Evolutionary conservation across 345 rosid species (phyloP).

Genomic region (Lenwebbia sp.): DNA sequence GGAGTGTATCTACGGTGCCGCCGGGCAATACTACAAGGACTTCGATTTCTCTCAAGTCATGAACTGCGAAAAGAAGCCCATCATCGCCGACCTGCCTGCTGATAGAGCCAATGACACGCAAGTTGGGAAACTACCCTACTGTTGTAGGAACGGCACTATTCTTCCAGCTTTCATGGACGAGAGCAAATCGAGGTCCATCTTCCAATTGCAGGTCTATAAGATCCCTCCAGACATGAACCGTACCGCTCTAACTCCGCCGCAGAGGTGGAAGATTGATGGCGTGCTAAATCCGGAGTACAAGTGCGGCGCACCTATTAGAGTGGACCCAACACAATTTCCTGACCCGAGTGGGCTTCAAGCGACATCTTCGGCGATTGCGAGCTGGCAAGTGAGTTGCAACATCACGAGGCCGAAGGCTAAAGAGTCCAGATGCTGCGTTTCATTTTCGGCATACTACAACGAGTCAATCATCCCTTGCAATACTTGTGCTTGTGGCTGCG

Average conservation of each 20-base stretch:
- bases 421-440: constrained; percentile 71
- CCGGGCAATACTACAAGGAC: constrained; percentile 48
- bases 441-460: constrained; percentile 86
- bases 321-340: constrained; percentile 65
- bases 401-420: constrained; percentile 53
- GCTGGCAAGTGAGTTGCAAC: constrained; percentile 81
- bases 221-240: constrained; percentile 58
- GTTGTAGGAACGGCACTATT: constrained; percentile 70
- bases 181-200: constrained; percentile 40
- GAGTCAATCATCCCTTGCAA: constrained; percentile 70
- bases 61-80: constrained; percentile 56
- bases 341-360: constrained; percentile 59
- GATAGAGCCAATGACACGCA: constrained; percentile 38
- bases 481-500: constrained; percentile 92
- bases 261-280: constrained; percentile 62
- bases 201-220: constrained; percentile 74
- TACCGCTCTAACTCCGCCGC: constrained; percentile 69
- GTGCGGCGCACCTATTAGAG: constrained; percentile 68
- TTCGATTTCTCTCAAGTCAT: constrained; percentile 62
- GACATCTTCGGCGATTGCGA: constrained; percentile 36
- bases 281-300: constrained; percentile 51
- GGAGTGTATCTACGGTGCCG: constrained; percentile 51
- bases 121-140: constrained; percentile 56
- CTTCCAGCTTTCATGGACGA: constrained; percentile 61
- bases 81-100: constrained; percentile 66